Base-by-base conservation (phyloP, 164 flowering plant genomes). In the Tinospora cordifolia region DNA sequence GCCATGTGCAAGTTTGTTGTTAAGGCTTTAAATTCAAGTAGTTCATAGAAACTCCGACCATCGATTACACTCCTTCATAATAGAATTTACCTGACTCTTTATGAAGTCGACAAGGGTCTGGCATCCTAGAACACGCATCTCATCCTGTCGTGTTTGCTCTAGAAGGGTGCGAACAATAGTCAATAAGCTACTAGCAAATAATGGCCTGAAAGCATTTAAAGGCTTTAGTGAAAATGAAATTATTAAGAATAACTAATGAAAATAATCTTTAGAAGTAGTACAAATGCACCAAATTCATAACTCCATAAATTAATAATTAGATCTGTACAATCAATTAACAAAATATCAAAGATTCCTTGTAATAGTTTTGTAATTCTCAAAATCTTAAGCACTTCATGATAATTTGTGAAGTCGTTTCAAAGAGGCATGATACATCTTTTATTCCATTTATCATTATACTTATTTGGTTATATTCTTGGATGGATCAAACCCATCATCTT, bases 181-280 rank as follows among this genome's bases (percentile, higher is more conserved):
- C 73, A 93, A 73, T 62, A 90, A 81, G 79, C 96, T 89, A 80
- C 84, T 78, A 15, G 95, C 91, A 85, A 82, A 90, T 3, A 93
- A 78, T 13, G 97, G 89, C 95, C 98, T 93, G 92, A 83, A 77
- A 78, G 26, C 49, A 74, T 67, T 59, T 59, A 40, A 72, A 54
- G 39, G 30, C 26, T 30, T 47, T 26, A 8, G 25, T 47, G 25
- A 62, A 65, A 49, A 19, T 60, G 60, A 54, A 12, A 17, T n/a
- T 13, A 17, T n/a, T 13, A 21, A 15, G 36, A 25, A 25, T 57
- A 54, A 54, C 60, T 5, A 25, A n/a, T n/a, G 60, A 54, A 54
- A 54, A 19, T 54, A 19, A 54, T 44, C 47, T 10, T 44, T 14
- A 54, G 24, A 54, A 54, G 7, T 54, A 19, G 60, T 21, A 17